Evolutionary conservation across 148 eudicot genomes (phyloP).

Genomic region (Rhododendron kiyosumense): DNA sequence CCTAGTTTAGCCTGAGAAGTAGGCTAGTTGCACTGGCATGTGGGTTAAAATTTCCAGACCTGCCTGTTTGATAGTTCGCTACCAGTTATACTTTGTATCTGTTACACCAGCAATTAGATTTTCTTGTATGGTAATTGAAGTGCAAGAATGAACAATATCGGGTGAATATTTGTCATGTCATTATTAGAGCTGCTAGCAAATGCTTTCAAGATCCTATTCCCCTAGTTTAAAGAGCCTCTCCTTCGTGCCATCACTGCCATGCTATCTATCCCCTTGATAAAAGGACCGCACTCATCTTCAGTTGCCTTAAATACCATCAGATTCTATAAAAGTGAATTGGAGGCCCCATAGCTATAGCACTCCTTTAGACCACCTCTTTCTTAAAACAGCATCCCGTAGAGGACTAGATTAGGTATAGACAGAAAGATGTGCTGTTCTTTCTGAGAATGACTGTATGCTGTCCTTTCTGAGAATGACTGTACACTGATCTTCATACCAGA

Average conservation of each 20-base stretch:
- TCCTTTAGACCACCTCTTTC: not conserved
- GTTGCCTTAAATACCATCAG: not conserved
- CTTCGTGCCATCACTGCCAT: not conserved
- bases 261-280: not conserved
- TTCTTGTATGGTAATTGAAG: not conserved
- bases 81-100: not conserved
- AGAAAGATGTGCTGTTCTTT: not conserved
- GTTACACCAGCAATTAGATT: not conserved
- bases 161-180: not conserved
- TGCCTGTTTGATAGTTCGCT: not conserved
- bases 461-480: not conserved
- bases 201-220: not conserved
- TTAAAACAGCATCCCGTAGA: not conserved
- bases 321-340: not conserved
- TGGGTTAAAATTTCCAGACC: not conserved
- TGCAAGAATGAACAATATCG: not conserved
- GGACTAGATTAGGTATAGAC: not conserved
- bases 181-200: not conserved
- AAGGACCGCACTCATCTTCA: not conserved
- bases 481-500: not conserved
- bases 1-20: not conserved
- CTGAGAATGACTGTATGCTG: too few relatives aligned
- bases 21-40: not conserved
- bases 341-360: not conserved
- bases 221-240: not conserved